Evolutionary conservation across 306 rosid genomes (phyloP), one percentile per base, ranked within the genome.

Genomic region (Lotus japonicus): DNA sequence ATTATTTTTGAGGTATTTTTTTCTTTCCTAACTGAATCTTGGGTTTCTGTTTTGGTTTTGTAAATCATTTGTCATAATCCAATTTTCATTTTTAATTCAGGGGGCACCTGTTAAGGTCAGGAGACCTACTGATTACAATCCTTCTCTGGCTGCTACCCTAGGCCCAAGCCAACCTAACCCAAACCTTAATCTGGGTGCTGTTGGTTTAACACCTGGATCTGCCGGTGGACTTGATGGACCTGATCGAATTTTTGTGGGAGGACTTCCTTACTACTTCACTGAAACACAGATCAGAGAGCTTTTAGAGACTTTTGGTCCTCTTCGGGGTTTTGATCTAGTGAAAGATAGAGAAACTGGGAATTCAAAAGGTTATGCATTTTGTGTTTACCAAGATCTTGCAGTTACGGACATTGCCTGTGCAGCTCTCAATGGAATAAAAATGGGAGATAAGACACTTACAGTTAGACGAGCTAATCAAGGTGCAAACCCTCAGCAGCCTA

Each of bases 211-310:
- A 17, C 97, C 99, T n/a, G 99, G 99, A 35, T 94, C 99, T 14
- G 97, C 99, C 64, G 99, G 99, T 63, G 99, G 99, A 63, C 96
- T 94, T 17, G 99, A 94, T 85, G 99, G 99, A 23, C 99, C 99
- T 68, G 99, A 94, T 77, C 99, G 99, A 51, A 88, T 94, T 74
- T 94, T 94, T 87, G 99, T 94, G 14, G 99, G 99, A 43, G 99
- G 99, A 43, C 89, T 94, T 44, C 99, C 99, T 41, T 94, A 94
- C 67, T 94, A 94, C 86, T 94, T 94, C 53, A 94, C 97, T 0
- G 99, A 94, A 81, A 88, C 86, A 42, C 99, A 94, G 81, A 89
- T 94, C 74, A 84, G 95, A 66, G 99, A 94, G 85, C 84, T 94
- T 73, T 81, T 94, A 19, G 99, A 94, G 82, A 90, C 97, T 18